phyloP scores from a whole-genome alignment of 2,329 filamentous ascomycete genomes.

The Boeremia exigua region DNA sequence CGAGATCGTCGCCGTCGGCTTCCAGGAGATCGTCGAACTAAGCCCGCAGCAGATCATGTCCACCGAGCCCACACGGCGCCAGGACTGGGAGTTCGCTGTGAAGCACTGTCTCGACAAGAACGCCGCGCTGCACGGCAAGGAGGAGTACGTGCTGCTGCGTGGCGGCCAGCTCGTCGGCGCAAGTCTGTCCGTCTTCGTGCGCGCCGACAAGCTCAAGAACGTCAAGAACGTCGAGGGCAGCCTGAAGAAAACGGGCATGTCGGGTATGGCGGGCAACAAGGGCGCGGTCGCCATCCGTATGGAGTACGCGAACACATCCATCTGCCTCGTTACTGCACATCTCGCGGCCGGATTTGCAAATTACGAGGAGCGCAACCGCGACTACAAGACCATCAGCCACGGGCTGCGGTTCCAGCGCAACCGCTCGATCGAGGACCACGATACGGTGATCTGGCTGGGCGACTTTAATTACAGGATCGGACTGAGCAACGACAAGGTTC shows the following conservation, averaged over 20 bases:
- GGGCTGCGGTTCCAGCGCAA: conserved; percentile 92
- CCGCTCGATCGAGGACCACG: conserved; percentile 88
- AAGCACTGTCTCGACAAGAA: conserved; percentile 76
- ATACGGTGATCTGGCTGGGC: conserved; percentile 86
- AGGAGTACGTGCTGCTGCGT: conserved; percentile 86
- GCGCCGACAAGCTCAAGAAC: conserved; percentile 73
- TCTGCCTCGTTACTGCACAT: conserved; percentile 97
- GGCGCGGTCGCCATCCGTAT: conserved; percentile 95
- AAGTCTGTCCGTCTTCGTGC: conserved; percentile 90
- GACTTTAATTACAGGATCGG: conserved; percentile 99
- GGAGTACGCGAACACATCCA: conserved; percentile 88
- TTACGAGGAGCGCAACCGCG: conserved; percentile 92
- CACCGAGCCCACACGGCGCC: conserved; percentile 85
- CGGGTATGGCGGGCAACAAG: conserved; percentile 97
- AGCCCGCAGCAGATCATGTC: conserved; percentile 99
- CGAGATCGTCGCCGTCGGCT: conserved; percentile 87
- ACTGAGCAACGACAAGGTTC: conserved; percentile 76
- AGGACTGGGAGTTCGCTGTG: conserved; percentile 85
- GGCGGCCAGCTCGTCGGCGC: conserved; percentile 95
- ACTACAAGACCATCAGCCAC: conserved; percentile 87
- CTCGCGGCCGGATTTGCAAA: conserved; percentile 95
- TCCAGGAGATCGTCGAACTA: conserved; percentile 98
- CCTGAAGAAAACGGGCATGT: conserved; percentile 94
- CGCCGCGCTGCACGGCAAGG: conserved; percentile 67
- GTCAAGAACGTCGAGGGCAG: conserved; percentile 98